Evolutionary conservation across 768 basidiomycete species (phyloP), one percentile per base, ranked within the genome.

Genomic region (Floccularia luteovirens): DNA sequence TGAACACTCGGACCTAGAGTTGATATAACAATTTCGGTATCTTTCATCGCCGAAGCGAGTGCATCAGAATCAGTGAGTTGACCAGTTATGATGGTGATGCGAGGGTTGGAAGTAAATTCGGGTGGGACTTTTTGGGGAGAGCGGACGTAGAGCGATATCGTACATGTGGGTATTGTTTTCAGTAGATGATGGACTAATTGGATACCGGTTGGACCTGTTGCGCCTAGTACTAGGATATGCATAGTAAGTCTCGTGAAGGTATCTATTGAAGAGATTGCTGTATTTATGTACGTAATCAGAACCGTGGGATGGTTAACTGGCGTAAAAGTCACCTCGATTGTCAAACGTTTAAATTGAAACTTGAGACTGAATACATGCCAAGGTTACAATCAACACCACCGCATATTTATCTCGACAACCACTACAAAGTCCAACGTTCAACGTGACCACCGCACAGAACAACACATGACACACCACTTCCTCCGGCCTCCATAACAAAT

Each of bases 201-300:
- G 32, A 72, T 57, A 36, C 84, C 85, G 24, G 59, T 58, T 11
- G 75, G 67, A 1, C 84, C 83, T 2, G 84, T 88, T 17, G 69
- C 78, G 13, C 84, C 85, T n/a, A 88, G 66, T 43, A 87, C 63
- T 39, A 87, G 64, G 42, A 84, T 49, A 19, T 66, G 77, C 74
- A 55, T 48, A 38, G 17, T 31, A 38, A 33, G 34, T 14, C 6
- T 34, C 6, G 32, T 12, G 16, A 34, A 30, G 14, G 27, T 30
- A 14, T 30, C 14, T 30, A n/a, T n/a, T n/a, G n/a, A n/a, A n/a
- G n/a, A n/a, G n/a, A n/a, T n/a, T n/a, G n/a, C n/a, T n/a, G n/a
- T n/a, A n/a, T n/a, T n/a, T n/a, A n/a, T n/a, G n/a, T n/a, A n/a
- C n/a, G n/a, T n/a, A n/a, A n/a, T n/a, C n/a, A n/a, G n/a, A n/a